phyloP scores from a whole-genome alignment of 768 basidiomycete species.

The Pleurotus citrinopileatus region DNA sequence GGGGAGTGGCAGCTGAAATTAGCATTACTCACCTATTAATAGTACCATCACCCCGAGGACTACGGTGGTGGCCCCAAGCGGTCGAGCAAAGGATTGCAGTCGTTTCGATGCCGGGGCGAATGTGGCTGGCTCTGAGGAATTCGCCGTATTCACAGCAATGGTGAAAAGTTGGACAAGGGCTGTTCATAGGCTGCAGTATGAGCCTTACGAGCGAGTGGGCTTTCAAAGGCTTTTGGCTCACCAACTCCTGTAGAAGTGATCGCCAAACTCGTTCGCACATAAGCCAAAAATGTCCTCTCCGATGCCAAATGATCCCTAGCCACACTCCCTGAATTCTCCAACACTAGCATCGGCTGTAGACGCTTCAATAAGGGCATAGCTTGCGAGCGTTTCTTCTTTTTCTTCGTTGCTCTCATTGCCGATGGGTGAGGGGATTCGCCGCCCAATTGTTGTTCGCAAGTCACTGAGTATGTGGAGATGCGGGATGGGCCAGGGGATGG shows the following conservation, averaged over 20 bases:
- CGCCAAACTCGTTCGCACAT: constrained; percentile 44
- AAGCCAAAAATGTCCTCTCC: constrained; percentile 49
- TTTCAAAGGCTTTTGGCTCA: too few relatives aligned
- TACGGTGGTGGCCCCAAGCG: constrained; percentile 41
- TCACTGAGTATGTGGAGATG: neutral
- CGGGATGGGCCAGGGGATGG: neutral
- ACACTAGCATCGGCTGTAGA: constrained; percentile 13
- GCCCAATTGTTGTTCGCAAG: neutral
- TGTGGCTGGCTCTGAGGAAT: neutral
- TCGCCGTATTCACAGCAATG: constrained; percentile 23
- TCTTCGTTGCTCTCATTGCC: neutral
- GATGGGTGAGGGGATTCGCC: neutral
- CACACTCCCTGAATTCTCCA: constrained; percentile 46
- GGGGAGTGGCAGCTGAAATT: neutral
- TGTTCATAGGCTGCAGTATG: too few relatives aligned
- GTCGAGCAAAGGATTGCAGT: constrained; percentile 26
- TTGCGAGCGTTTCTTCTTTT: neutral
- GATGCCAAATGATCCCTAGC: constrained; percentile 51
- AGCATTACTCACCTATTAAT: constrained; percentile 21
- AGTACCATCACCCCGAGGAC: constrained; percentile 33
- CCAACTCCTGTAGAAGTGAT: constrained; percentile 42
- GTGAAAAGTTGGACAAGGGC: constrained; percentile 48
- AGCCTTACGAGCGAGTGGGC: too few relatives aligned
- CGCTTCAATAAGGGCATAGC: neutral
- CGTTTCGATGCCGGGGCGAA: neutral